Base-by-base conservation (phyloP, 2,329 filamentous ascomycete genomes). In the Penicillium fuscoglaucum region DNA sequence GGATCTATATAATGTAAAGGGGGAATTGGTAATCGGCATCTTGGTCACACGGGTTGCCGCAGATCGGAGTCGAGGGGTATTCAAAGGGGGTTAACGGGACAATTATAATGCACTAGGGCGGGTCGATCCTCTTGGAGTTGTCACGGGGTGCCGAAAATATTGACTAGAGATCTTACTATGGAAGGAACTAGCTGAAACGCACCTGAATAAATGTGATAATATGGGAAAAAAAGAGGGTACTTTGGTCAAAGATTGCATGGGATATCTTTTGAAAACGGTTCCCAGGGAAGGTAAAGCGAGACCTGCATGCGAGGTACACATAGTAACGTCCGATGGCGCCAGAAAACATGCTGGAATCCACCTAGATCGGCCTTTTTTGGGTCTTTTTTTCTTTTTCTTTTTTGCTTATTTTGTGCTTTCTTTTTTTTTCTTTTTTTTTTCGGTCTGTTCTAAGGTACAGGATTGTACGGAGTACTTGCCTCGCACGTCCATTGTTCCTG, bases 401-500 rank as follows among this genome's bases (percentile, higher is more conserved):
- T 28, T 28, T 15, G 8, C 15, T n/a, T 33, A 4, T 15, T 39
- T 35, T 19, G 1, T 21, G 19, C 19, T 21, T 21, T 21, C 19
- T 21, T 43, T 56, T 54, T 43, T 52, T 46, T 31, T 1, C 19
- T 52, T 28, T 33, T 44, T 55, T 35, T 12, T 13, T 21, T n/a
- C 12, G 2, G 24, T 13, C 10, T 45, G 40, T 45, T 58, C 65
- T 63, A 59, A 66, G 67, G 57, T 40, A 13, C 7, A 33, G 31
- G 15, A 6, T 13, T 33, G 29, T 31, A 31, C 29, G 29, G 9
- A 3, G 39, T 64, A 31, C 51, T 59, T 39, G 31, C 19, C 53
- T 53, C 57, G 59, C 65, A 68, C 60, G 58, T 65, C 61, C 59
- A 26, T 47, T 39, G 65, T 67, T 51, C 63, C 65, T 67, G 60